A percentile compares a stretch with the other conserved stretches of the same genome.
These are phyloP conservation scores for Knoxia roxburghii DNA, from an alignment of 257 asterid genomes.

Conservation along the genomic window DNA sequence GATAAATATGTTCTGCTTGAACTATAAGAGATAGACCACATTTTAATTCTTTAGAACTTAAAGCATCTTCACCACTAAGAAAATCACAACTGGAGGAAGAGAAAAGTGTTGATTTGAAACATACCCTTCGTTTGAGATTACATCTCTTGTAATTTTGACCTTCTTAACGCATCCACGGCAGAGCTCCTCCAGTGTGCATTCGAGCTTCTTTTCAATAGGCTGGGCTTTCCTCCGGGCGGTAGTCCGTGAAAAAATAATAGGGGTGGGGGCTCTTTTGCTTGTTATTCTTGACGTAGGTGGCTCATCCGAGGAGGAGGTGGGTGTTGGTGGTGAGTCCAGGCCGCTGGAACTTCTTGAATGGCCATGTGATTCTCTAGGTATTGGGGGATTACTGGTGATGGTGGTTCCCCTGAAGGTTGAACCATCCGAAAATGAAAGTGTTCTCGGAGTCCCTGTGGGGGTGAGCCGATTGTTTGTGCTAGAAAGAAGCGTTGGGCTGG, in stretches of 20 bases:
- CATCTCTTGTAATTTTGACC: constrained; percentile 75
- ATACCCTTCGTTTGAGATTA: constrained; percentile 74
- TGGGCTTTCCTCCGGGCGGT: constrained; percentile 54
- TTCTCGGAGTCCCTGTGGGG: constrained; percentile 33
- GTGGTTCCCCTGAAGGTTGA: constrained; percentile 28
- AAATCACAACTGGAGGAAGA: background rate
- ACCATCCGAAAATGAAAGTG: constrained; percentile 24
- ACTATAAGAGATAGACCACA: background rate
- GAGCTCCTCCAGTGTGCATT: constrained; percentile 85
- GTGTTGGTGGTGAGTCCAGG: constrained; percentile 38
- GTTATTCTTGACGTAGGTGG: constrained; percentile 28
- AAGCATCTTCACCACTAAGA: background rate
- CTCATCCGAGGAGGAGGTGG: constrained; percentile 36
- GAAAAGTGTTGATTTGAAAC: background rate
- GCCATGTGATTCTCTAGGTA: constrained; percentile 26
- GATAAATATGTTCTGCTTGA: background rate
- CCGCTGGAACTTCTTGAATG: constrained; percentile 29
- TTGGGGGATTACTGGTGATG: constrained; percentile 14
- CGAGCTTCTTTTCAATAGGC: constrained; percentile 60
- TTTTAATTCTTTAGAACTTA: background rate
- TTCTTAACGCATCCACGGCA: constrained; percentile 71
- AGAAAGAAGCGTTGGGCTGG: constrained; percentile 58
- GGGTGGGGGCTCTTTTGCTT: constrained; percentile 49
- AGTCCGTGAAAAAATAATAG: constrained; percentile 74
- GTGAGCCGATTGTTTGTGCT: constrained; percentile 54